Evolutionary conservation across 176 grass and related monocot genomes (phyloP), one percentile per base, ranked within the genome.

Genomic region (Carex kokanica): DNA sequence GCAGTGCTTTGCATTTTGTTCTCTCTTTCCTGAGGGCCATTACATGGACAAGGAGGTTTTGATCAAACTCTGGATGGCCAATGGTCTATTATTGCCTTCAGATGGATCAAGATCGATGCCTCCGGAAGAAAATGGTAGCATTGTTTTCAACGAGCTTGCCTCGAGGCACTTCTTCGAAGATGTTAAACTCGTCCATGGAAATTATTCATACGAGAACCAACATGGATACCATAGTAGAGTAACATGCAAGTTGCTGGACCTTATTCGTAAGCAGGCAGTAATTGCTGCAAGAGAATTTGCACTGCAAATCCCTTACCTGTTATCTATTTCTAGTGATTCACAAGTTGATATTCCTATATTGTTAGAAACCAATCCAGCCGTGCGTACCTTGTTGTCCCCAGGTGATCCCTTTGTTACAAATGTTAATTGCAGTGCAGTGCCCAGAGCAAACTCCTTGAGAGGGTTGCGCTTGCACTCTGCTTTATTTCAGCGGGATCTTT

Each of bases 201-300:
- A 38, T 74, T 21, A 38, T 74, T 21, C 40, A 23, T 74, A 18
- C 21, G 16, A 7, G 70, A 43, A 52, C 70, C 52, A 74, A 43
- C 16, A 74, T 7, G 70, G 40, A 74, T 74, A 74, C 40, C 40
- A 74, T 74, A 51, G 70, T 74, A 74, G 38, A 74, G 40, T 74
- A 51, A 32, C 51, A 25, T 74, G 36, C 16, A 74, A 74, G 45
- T 15, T 74, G 17, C 6, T 11, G 5, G 40, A 21, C 3, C 4
- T 8, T 18, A 32, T 52, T 11, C 38, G 14, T 20, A 2, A 21
- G 1, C 3, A 24, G 17, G 38, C 40, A 18, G 0, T 8, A 47
- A 10, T 10, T 74, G 9, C 21, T 51, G 9, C 40, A 21, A 51
- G 6, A 47, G 43, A 47, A 47, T 47, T 47, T 47, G 43, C 43